Evolutionary conservation across 176 grass and related monocot species (phyloP).

Genomic region (Thinopyrum elongatum): DNA sequence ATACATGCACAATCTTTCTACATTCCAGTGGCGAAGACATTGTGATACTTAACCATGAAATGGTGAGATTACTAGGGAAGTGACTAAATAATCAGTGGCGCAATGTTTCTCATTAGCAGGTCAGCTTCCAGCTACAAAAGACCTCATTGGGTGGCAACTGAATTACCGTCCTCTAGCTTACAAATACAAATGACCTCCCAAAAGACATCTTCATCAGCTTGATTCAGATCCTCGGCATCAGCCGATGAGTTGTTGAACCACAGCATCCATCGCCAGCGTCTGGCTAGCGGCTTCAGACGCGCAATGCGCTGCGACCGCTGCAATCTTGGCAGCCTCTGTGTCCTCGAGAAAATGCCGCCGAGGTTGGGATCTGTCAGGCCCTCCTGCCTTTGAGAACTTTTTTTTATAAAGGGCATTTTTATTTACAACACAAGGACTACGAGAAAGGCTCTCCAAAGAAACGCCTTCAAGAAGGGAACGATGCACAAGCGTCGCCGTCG

Average conservation of each 20-base stretch:
- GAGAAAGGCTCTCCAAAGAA: no score
- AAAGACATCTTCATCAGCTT: neutral
- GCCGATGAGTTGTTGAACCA: slow-evolving; percentile 50
- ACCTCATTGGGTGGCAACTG: slow-evolving; percentile 26
- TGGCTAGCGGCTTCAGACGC: slow-evolving; percentile 49
- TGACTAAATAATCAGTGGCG: no score
- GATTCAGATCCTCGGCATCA: neutral
- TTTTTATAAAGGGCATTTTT: no score
- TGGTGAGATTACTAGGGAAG: neutral
- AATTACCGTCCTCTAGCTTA: slow-evolving; percentile 18
- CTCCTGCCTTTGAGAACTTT: no score
- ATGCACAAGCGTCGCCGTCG: no score
- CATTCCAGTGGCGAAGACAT: neutral
- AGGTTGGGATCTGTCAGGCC: slow-evolving; percentile 51
- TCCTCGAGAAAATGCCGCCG: slow-evolving; percentile 36
- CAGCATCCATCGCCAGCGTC: slow-evolving; percentile 58
- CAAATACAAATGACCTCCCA: neutral
- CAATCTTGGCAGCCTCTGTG: slow-evolving; percentile 48
- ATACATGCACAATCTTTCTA: neutral
- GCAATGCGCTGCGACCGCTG: slow-evolving; percentile 41
- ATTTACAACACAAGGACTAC: no score
- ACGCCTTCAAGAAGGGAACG: no score
- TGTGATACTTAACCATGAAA: neutral
- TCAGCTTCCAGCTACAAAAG: slow-evolving; percentile 14
- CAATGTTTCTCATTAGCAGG: no score